Evolutionary conservation across 1,139 yeast genomes (phyloP), one percentile per base, ranked within the genome.

Genomic region (Geotrichum europaeum): DNA sequence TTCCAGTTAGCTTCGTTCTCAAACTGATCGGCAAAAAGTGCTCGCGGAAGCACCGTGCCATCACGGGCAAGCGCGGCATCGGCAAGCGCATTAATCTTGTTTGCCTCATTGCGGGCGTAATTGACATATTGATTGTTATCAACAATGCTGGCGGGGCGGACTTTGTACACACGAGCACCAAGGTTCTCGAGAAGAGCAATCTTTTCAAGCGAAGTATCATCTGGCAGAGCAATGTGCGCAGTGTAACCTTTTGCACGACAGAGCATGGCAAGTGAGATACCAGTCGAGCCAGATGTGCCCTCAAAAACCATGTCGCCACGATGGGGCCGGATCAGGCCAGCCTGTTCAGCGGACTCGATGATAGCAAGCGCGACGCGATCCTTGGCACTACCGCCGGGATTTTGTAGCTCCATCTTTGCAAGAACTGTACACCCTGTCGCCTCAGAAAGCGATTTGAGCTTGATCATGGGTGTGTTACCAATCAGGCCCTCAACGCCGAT

Each of bases 231-330:
- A 36, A 94, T 94, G 69, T 91, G 97, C 0, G 96, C 89, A 15
- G 81, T 83, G 72, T 92, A 92, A 0, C 99, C 99, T 63, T 89
- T 74, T 0, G 97, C 89, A 67, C 91, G 84, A 64, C 96, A 89
- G 28, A 94, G 80, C 75, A 90, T 83, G 1, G 98, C 97, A 66
- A 94, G 82, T 2, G 97, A 89, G 32, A 94, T 94, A 9, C 99
- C 99, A 0, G 99, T 94, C 0, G 97, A 89, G 0, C 98, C 98
- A 12, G 95, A 86, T 0, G 98, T 94, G 3, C 99, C 99, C 76
- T 94, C 99, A 71, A 86, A 91, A 4, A 89, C 84, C 22, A 85
- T 80, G 70, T 89, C 91, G 1, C 83, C 84, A 12, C 36, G 24
- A 60, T 83, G 72, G 0, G 91, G 92, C 9, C 76, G 72, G 51